These are phyloP conservation scores for Emergomyces pasteurianus DNA, from an alignment of 2,329 filamentous ascomycete genomes.

Conservation along the genomic window DNA sequence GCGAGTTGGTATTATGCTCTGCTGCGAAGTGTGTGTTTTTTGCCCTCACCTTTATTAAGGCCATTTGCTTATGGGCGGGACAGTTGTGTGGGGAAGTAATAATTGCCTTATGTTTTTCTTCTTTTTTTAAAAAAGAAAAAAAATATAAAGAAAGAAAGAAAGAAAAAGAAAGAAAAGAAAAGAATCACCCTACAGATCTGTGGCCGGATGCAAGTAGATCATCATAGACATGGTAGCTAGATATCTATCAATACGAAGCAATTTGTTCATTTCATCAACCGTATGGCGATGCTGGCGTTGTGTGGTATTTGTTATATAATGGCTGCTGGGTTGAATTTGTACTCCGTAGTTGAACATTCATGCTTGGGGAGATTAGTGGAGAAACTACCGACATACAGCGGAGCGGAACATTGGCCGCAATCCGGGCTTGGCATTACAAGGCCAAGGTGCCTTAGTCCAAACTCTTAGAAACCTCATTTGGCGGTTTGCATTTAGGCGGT, in stretches of 20 bases:
- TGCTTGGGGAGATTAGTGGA: neutral
- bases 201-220: neutral
- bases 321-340: neutral
- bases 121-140: neutral
- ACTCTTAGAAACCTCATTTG: neutral
- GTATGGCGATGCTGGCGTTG: neutral
- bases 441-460: neutral
- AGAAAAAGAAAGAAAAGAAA: too few relatives aligned
- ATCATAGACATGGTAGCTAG: constrained; percentile 1
- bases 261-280: neutral
- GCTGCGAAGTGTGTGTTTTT: neutral
- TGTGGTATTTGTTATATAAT: neutral
- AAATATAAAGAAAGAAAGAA: too few relatives aligned
- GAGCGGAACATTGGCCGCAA: neutral
- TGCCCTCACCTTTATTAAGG: constrained; percentile 4
- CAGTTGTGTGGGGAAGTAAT: constrained; percentile 4
- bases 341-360: neutral
- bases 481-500: neutral
- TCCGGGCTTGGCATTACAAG: neutral
- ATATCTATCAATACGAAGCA: constrained; percentile 1
- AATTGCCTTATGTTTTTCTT: neutral
- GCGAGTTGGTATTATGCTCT: constrained; percentile 7
- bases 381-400: neutral
- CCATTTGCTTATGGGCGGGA: constrained; percentile 4
- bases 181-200: neutral